These are phyloP conservation scores for Cyphellophora europaea DNA, from an alignment of 2,329 filamentous ascomycete genomes.

Conservation along the genomic window DNA sequence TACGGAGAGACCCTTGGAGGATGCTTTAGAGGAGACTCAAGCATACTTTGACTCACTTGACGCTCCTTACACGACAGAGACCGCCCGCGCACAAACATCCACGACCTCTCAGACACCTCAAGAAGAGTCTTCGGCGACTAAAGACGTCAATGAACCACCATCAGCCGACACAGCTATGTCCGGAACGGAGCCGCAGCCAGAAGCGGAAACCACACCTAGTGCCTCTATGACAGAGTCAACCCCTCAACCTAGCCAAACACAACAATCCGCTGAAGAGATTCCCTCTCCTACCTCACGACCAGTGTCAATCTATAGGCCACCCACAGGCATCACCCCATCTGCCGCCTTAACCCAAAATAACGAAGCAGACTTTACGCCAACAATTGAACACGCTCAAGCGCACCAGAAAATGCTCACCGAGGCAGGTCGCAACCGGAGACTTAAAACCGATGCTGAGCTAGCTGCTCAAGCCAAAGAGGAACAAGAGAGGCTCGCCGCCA, in stretches of 20 bases:
- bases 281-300: slow-evolving; percentile 30
- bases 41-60: slow-evolving; percentile 12
- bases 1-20: slow-evolving; percentile 69
- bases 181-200: slow-evolving; percentile 7
- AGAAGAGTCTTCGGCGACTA: slow-evolving; percentile 2
- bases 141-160: slow-evolving; percentile 5
- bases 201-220: slow-evolving; percentile 5
- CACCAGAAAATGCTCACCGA: slow-evolving; percentile 65
- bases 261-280: slow-evolving; percentile 15
- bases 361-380: slow-evolving; percentile 71
- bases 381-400: slow-evolving; percentile 76
- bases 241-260: slow-evolving; percentile 1
- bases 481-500: slow-evolving; percentile 54
- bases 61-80: slow-evolving; percentile 6
- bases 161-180: slow-evolving; percentile 6
- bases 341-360: slow-evolving; percentile 60
- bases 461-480: slow-evolving; percentile 59
- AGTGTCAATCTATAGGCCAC: slow-evolving; percentile 68
- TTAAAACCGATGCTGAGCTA: slow-evolving; percentile 75
- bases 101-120: slow-evolving; percentile 4
- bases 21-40: slow-evolving; percentile 46
- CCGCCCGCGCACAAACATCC: slow-evolving; percentile 18
- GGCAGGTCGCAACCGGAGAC: slow-evolving; percentile 67
- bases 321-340: slow-evolving; percentile 58
- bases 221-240: slow-evolving; percentile 1